Percentiles rank a stretch among this genome's conserved stretches.
Evolutionary conservation across 1,139 yeast genomes (phyloP).

Genomic region (Taphrina deformans): DNA sequence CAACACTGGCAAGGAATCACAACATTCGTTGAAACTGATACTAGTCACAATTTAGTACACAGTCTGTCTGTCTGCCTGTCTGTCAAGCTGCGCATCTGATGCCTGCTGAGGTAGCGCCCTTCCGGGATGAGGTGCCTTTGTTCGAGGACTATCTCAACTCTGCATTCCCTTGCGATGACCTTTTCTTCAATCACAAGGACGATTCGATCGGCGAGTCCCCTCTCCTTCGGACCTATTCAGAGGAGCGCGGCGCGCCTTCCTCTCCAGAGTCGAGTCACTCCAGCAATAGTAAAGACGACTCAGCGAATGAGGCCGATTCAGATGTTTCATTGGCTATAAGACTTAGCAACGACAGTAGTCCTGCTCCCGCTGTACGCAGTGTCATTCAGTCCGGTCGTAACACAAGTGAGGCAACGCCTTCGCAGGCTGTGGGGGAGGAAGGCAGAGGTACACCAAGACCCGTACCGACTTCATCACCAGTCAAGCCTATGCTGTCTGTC

Average conservation of each 20-base stretch:
- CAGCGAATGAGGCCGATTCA: constrained; percentile 15
- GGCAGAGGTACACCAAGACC: neutral
- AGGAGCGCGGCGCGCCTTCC: constrained; percentile 9
- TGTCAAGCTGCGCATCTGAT: neutral
- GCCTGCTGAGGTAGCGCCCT: neutral
- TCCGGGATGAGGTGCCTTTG: constrained; percentile 7
- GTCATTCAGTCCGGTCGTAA: neutral
- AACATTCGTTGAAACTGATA: too few relatives aligned
- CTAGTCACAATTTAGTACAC: too few relatives aligned
- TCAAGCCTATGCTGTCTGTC: neutral
- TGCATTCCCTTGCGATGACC: constrained; percentile 28
- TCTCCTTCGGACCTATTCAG: constrained; percentile 11
- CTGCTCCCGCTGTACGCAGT: neutral
- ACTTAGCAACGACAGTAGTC: neutral
- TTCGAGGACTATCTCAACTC: constrained; percentile 22
- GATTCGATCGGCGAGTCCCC: neutral
- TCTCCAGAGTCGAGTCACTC: constrained; percentile 18
- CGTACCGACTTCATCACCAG: neutral
- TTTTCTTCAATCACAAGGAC: constrained; percentile 17
- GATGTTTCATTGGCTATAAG: constrained; percentile 12
- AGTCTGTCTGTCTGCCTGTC: neutral
- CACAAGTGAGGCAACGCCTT: neutral
- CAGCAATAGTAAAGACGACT: constrained; percentile 24
- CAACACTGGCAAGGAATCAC: neutral
- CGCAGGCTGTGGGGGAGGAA: neutral